Base-by-base conservation (phyloP, 305 asterid species). In the Solanum hybrid region DNA sequence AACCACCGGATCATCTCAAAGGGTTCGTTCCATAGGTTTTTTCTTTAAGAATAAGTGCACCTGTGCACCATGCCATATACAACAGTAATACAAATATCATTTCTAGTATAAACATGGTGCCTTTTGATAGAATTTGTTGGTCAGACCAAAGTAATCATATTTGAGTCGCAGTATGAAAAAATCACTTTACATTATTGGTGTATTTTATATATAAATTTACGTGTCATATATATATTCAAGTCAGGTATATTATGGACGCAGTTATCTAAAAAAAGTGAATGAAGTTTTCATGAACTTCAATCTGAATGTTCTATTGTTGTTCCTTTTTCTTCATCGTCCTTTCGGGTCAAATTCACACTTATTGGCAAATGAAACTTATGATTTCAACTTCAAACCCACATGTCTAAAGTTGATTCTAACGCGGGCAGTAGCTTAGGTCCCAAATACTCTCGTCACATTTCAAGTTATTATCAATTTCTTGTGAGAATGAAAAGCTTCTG, bases 401-500 rank as follows among this genome's bases (percentile, higher is more conserved):
- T 38, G 45, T 38, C 56, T 42, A 42, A 42, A 42, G 56, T 42
- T 42, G 56, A 12, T 42, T 42, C 15, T 42, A 42, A 42, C 14
- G 56, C 56, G 56, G 56, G 10, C 22, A 40, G 64, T 45, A 45
- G 64, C 64, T 45, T 45, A 14, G 64, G 22, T 45, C 22, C 17
- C 22, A 45, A 45, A 45, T 45, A 45, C 64, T 45, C 64, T 45
- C 17, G 64, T 45, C 64, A 14, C 64, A 45, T 45, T 14, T 45
- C 22, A 45, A 45, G 64, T 77, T 77, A 77, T 17, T 34, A 34
- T 34, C 45, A 77, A 19, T 19, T 77, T 42, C 96, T 93, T 4
- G 96, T 86, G 86, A 96, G 99, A 88, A 97, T 89, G 90, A 97
- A 97, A 93, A 95, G 38, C 95, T 87, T 94, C 93, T 95, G 98